Conservation (phyloP, 495 filamentous ascomycete genomes). For the Talaromyces liani region DNA sequence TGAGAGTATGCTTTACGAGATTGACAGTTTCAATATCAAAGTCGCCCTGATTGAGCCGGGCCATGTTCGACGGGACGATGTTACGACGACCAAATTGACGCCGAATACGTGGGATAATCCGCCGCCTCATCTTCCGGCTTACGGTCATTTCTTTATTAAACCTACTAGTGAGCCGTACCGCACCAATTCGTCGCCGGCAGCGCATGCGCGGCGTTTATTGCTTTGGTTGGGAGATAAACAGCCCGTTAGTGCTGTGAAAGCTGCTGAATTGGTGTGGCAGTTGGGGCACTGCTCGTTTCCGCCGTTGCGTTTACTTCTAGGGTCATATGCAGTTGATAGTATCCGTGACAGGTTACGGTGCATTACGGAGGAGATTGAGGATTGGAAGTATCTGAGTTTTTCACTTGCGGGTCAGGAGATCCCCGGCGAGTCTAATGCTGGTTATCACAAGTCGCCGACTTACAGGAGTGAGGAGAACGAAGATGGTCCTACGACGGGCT, state of each 20-base stretch:
- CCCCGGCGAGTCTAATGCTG: background rate
- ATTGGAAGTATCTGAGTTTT: slow-evolving; percentile 77
- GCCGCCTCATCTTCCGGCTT: slow-evolving; percentile 55
- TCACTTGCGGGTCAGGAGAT: slow-evolving; percentile 25
- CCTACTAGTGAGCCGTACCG: slow-evolving; percentile 76
- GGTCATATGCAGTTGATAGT: slow-evolving; percentile 91
- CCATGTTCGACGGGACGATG: slow-evolving; percentile 71
- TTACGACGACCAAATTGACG: slow-evolving; percentile 24
- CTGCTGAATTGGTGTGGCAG: slow-evolving; percentile 95
- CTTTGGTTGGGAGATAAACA: slow-evolving; percentile 90
- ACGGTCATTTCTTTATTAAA: slow-evolving; percentile 89
- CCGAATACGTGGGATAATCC: slow-evolving; percentile 11
- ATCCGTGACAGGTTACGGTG: slow-evolving; percentile 81
- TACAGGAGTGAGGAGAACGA: slow-evolving; percentile 11
- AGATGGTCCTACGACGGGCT: slow-evolving; percentile 7
- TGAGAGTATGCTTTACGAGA: slow-evolving; percentile 92
- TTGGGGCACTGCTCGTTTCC: slow-evolving; percentile 88
- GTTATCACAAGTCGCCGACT: background rate
- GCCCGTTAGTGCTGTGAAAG: slow-evolving; percentile 86
- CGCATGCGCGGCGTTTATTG: slow-evolving; percentile 89
- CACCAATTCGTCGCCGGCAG: slow-evolving; percentile 65
- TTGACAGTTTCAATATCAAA: slow-evolving; percentile 85
- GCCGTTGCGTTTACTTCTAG: slow-evolving; percentile 74
- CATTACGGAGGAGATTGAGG: slow-evolving; percentile 91
- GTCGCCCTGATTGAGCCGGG: slow-evolving; percentile 90